A percentile compares a stretch with the other conserved stretches of the same genome.
These are phyloP conservation scores for Trichoderma pleuroti DNA, from an alignment of 2,329 filamentous ascomycete genomes.

Conservation along the genomic window DNA sequence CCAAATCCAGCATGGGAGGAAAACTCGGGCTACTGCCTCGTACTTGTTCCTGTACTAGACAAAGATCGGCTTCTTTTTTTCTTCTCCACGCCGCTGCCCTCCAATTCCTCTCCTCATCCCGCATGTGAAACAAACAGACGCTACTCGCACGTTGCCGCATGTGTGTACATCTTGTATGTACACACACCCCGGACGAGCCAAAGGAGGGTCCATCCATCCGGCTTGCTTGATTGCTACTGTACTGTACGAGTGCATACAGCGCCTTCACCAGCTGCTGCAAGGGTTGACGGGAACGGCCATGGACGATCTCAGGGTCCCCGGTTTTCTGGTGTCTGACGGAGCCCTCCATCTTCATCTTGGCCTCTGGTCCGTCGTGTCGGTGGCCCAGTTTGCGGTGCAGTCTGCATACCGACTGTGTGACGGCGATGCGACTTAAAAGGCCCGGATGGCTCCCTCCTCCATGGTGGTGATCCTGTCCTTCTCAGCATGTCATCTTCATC, in stretches of 20 bases:
- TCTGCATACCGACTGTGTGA: neutral
- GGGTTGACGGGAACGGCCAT: conserved; percentile 9
- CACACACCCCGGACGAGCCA: neutral
- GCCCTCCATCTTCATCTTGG: conserved; percentile 2
- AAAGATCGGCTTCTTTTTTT: neutral
- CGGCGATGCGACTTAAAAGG: conserved; percentile 19
- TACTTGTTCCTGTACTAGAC: neutral
- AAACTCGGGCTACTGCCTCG: neutral
- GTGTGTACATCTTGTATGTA: neutral
- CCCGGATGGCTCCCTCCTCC: neutral
- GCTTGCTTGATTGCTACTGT: neutral
- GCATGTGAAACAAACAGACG: neutral
- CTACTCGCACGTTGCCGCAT: conserved; percentile 5
- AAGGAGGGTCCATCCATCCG: neutral
- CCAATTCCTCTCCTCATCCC: neutral
- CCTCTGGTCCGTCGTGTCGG: neutral
- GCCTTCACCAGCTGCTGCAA: neutral
- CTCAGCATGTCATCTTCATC: neutral
- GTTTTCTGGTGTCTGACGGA: conserved; percentile 1
- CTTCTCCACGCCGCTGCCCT: neutral
- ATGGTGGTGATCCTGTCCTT: neutral
- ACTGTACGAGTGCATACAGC: neutral
- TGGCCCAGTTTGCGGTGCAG: neutral
- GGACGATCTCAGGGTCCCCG: neutral
- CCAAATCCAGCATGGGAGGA: neutral